These are phyloP conservation scores for Suhomyces panamericanus DNA, from an alignment of 1,139 yeast species.

Conservation along the genomic window DNA sequence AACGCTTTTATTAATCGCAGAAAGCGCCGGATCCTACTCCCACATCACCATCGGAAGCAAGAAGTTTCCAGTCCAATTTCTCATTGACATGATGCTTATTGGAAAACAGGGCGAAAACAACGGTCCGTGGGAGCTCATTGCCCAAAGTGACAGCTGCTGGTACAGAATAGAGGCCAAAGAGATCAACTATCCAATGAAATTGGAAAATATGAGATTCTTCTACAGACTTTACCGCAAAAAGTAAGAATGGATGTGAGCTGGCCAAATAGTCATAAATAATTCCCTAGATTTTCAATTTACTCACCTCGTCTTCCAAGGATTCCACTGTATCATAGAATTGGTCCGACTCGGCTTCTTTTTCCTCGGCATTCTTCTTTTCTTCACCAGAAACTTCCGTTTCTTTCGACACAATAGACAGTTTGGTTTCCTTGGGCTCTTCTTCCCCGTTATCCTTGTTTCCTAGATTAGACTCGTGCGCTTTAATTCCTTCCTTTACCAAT, in stretches of 20 bases:
- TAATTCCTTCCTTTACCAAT: constrained; percentile 22
- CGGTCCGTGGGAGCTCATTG: constrained; percentile 68
- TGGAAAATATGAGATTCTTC: constrained; percentile 87
- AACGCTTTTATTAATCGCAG: constrained; percentile 65
- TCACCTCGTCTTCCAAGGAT: constrained; percentile 8
- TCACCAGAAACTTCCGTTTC: too few relatives aligned
- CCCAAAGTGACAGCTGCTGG: constrained; percentile 78
- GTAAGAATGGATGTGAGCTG: constrained; percentile 12
- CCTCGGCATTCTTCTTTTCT: background rate
- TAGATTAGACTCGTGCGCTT: background rate
- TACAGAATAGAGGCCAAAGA: constrained; percentile 59
- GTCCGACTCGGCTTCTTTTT: constrained; percentile 5
- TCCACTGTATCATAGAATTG: constrained; percentile 5
- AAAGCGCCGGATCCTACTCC: constrained; percentile 89
- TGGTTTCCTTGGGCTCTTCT: too few relatives aligned
- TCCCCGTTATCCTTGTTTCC: background rate
- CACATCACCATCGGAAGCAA: constrained; percentile 74
- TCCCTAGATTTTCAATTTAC: constrained; percentile 11
- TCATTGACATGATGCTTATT: constrained; percentile 68
- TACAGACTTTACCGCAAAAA: constrained; percentile 67
- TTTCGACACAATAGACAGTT: too few relatives aligned
- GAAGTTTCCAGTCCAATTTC: constrained; percentile 77
- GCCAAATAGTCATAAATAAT: background rate
- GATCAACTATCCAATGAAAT: constrained; percentile 65
- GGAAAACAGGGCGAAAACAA: constrained; percentile 51